These are phyloP conservation scores for Amanita muscaria DNA, from an alignment of 768 basidiomycete species.

Conservation along the genomic window DNA sequence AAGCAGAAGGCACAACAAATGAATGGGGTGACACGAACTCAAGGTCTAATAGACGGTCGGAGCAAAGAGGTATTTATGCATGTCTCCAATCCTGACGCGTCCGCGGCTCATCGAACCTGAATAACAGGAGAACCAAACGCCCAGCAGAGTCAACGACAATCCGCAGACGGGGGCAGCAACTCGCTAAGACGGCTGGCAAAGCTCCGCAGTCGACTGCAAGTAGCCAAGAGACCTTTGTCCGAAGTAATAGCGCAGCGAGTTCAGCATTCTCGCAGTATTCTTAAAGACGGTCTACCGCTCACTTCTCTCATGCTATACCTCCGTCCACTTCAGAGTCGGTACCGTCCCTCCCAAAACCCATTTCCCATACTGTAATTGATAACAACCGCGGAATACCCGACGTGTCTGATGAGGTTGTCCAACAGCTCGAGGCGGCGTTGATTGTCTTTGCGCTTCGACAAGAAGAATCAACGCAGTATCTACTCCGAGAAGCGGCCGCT, in stretches of 20 bases:
- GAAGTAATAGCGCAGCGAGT: background rate
- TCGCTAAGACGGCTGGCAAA: background rate
- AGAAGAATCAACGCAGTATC: constrained; percentile 53
- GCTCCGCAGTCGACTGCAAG: background rate
- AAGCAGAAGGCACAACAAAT: too few species aligned
- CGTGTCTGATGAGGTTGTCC: constrained; percentile 5
- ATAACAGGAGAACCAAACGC: background rate
- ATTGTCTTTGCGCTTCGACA: constrained; percentile 21
- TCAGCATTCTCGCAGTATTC: background rate
- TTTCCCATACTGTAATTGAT: background rate
- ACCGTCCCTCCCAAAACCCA: background rate
- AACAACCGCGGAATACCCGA: background rate
- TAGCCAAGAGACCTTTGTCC: background rate
- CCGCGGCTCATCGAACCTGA: constrained; percentile 8
- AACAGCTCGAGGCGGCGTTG: constrained; percentile 18
- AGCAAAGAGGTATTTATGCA: too few species aligned
- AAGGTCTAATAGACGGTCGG: too few species aligned
- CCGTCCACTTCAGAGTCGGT: background rate
- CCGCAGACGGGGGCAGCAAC: constrained; percentile 1
- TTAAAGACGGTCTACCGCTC: background rate
- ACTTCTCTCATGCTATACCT: too few species aligned
- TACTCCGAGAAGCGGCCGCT: constrained; percentile 22
- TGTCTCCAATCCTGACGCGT: too few species aligned
- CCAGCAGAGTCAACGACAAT: background rate
- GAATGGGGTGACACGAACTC: too few species aligned